phyloP scores from a whole-genome alignment of 2,329 filamentous ascomycete species.

The Pseudogymnoascus sp. region DNA sequence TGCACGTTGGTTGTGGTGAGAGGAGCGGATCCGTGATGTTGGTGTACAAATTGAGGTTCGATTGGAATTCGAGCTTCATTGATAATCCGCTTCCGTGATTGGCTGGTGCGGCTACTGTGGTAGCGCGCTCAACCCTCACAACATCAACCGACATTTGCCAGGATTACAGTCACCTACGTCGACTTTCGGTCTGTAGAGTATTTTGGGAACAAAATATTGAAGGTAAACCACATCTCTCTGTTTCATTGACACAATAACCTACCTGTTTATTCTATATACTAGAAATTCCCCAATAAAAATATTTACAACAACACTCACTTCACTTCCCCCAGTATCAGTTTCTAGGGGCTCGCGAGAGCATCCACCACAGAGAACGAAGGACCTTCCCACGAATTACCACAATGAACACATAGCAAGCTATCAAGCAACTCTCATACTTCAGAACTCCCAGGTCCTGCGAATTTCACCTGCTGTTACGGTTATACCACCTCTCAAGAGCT shows the following conservation, averaged over 20 bases:
- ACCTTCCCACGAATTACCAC: neutral
- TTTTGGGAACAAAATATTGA: neutral
- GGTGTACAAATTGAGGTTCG: slow-evolving; percentile 10
- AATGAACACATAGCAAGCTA: neutral
- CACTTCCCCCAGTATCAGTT: neutral
- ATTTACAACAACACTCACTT: slow-evolving; percentile 39
- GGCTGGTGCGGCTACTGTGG: slow-evolving; percentile 1
- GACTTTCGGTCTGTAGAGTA: neutral
- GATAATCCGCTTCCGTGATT: slow-evolving; percentile 10
- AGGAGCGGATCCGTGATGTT: slow-evolving; percentile 4
- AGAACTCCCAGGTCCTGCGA: too few species aligned
- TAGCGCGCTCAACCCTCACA: slow-evolving; percentile 3
- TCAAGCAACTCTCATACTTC: neutral
- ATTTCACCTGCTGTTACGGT: neutral
- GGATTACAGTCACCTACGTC: neutral
- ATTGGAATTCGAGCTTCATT: slow-evolving; percentile 11
- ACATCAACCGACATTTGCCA: neutral
- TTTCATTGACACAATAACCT: neutral
- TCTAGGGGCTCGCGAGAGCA: neutral
- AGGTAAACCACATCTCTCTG: slow-evolving; percentile 1
- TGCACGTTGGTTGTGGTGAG: slow-evolving; percentile 7
- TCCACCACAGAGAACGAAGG: neutral
- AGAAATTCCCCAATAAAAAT: neutral
- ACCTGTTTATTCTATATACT: neutral
- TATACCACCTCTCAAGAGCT: neutral